Percentiles rank a stretch among this genome's conserved stretches.
These are phyloP conservation scores for Geranomyces michiganensis DNA, from an alignment of 192 early-diverging fungal species.

Conservation along the genomic window DNA sequence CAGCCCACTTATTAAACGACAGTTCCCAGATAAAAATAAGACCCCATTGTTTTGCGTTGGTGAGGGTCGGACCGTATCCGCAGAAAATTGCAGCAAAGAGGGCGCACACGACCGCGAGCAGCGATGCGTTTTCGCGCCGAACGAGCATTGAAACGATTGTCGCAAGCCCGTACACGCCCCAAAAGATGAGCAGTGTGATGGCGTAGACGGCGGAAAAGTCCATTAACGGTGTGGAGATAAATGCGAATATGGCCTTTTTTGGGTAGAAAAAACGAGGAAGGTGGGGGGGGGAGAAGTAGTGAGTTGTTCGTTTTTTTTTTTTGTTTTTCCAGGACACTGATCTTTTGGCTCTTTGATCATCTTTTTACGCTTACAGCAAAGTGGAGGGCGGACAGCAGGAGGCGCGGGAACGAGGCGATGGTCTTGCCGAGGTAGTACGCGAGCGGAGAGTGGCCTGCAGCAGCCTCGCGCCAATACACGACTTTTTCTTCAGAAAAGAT, in stretches of 20 bases:
- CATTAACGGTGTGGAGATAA: conserved; percentile 41
- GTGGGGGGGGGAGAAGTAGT: not conserved
- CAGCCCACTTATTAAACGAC: conserved; percentile 51
- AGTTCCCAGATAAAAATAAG: conserved; percentile 43
- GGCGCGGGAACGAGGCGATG: conserved; percentile 43
- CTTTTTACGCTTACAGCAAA: conserved; percentile 14
- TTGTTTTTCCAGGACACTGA: not conserved
- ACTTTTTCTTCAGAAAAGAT: conserved; percentile 53
- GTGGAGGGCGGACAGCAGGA: conserved; percentile 49
- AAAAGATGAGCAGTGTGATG: conserved; percentile 47
- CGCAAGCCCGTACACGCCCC: conserved; percentile 52
- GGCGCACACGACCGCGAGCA: conserved; percentile 41
- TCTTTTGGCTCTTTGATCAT: not conserved
- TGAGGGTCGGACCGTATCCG: conserved; percentile 49
- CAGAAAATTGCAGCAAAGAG: conserved; percentile 56
- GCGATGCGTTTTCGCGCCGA: conserved; percentile 43
- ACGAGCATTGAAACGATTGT: conserved; percentile 48
- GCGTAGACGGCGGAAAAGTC: conserved; percentile 36
- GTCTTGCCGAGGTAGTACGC: conserved; percentile 52
- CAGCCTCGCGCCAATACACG: conserved; percentile 55
- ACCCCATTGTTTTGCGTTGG: conserved; percentile 39
- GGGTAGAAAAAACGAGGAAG: too few relatives aligned
- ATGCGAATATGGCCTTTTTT: conserved; percentile 33
- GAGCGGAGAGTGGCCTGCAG: conserved; percentile 44
- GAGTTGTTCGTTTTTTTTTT: not conserved